Conservation (phyloP, 345 rosid species). For the Moringa oleifera region DNA sequence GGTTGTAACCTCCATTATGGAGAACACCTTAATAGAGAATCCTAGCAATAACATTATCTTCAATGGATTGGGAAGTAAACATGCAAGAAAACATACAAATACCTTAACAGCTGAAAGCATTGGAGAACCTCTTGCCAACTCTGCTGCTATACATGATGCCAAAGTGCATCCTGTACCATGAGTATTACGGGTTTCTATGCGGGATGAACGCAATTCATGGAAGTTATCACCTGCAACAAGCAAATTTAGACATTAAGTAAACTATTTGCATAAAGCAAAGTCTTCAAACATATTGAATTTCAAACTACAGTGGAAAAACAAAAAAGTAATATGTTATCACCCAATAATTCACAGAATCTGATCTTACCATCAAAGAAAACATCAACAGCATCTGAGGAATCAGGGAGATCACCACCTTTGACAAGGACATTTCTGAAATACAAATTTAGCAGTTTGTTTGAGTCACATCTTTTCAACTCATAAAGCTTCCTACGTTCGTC, state of each 20-base stretch:
- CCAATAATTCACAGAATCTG: not conserved
- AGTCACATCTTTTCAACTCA: conserved; percentile 1
- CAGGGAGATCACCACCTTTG: conserved; percentile 94
- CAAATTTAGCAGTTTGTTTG: conserved; percentile 10
- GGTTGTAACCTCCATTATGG: too few relatives aligned
- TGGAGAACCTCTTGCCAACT: conserved; percentile 84
- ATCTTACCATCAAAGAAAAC: conserved; percentile 69
- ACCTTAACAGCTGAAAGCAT: conserved; percentile 86
- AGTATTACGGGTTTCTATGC: conserved; percentile 69
- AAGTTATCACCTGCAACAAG: conserved; percentile 46
- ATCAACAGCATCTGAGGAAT: conserved; percentile 80
- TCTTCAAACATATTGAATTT: not conserved
- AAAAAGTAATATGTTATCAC: not conserved
- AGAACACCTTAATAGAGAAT: too few relatives aligned
- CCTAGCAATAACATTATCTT: too few relatives aligned
- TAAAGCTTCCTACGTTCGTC: not conserved
- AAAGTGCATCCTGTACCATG: conserved; percentile 97
- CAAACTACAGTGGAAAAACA: not conserved
- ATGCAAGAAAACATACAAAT: not conserved
- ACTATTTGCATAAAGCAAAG: not conserved
- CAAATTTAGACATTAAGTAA: not conserved
- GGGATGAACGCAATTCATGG: conserved; percentile 59
- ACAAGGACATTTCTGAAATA: conserved; percentile 73
- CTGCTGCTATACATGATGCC: conserved; percentile 98
- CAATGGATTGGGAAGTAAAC: not conserved